Evolutionary conservation across 805 yeast species (phyloP), one percentile per base, ranked within the genome.

Genomic region (Ogataea nakhonphanomensis): DNA sequence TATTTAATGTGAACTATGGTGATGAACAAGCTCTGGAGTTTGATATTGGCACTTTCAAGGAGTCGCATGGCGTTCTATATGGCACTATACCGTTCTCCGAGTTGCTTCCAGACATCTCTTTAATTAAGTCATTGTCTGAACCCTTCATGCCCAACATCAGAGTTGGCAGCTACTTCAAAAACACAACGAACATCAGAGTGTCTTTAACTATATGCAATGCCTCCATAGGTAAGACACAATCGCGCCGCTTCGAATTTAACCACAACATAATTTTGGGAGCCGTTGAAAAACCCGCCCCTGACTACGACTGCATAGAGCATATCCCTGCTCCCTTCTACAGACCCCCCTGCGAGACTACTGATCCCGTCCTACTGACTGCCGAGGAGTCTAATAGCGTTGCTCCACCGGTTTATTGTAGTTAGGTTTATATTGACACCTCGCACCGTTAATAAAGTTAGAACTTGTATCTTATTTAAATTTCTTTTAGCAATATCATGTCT

Each of bases 301-400:
- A 44, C 25, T 47, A 47, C 37, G 20, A 32, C 27, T 21, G 37
- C 7, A 33, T 47, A 4, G 41, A 38, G 23, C 46, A 41, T 25
- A n/a, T 30, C 3, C 46, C 51, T 11, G 51, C 51, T 5, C 51
- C 51, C n/a, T 46, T 46, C 8, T 47, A 47, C 31, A 40, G 29
- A 22, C 28, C 41, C 8, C 33, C 43, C 5, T 39, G 35, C 21
- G 41, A 41, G 45, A 43, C 46, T 2, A 35, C 41, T 11, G 48
- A 46, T 22, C 48, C 47, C n/a, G 38, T 46, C 5, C 33, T 46
- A 24, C 27, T 38, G 8, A 17, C 44, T 3, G 35, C 25, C 9
- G 41, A 37, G 14, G 36, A 21, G 17, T 7, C 15, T 12, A 31
- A 23, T 25, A 10, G 30, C 25, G 29, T 13, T 10, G 42, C 37